phyloP scores from a whole-genome alignment of 108 stramenopile species.

The Cylindrotheca closterium region DNA sequence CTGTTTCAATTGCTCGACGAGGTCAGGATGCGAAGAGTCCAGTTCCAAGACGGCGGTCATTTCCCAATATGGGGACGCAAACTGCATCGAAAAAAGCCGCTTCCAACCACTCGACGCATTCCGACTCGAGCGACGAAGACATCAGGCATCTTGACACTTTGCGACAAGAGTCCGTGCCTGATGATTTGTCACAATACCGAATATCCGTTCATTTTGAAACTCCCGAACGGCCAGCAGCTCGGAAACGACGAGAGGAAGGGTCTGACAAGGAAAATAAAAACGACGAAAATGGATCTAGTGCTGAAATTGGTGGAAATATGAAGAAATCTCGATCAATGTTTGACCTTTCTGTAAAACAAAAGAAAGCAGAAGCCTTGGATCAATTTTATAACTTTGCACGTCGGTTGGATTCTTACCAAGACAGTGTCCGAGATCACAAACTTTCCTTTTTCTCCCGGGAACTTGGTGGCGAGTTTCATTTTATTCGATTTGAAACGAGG shows the following conservation, averaged over 20 bases:
- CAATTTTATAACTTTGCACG: constrained; percentile 84
- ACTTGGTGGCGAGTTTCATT: constrained; percentile 94
- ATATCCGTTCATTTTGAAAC: constrained; percentile 31
- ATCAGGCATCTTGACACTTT: constrained; percentile 37
- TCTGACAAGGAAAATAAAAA: neutral
- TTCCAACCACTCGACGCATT: constrained; percentile 10
- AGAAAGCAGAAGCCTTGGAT: constrained; percentile 73
- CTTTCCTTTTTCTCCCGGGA: constrained; percentile 86
- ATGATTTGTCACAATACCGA: constrained; percentile 52
- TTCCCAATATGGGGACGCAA: neutral
- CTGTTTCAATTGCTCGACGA: constrained; percentile 55
- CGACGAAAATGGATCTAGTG: neutral
- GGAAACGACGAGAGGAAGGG: constrained; percentile 5
- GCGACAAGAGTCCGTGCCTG: constrained; percentile 65
- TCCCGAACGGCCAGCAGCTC: neutral
- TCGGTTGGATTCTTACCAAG: constrained; percentile 62
- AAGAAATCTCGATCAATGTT: constrained; percentile 68
- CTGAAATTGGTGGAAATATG: neutral
- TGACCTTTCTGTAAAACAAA: constrained; percentile 45
- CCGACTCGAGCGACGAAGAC: constrained; percentile 33
- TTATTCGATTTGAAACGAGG: constrained; percentile 96
- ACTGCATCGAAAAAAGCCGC: neutral
- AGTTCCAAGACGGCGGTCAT: neutral
- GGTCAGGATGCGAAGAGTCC: neutral
- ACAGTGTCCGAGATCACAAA: constrained; percentile 85